phyloP scores from a whole-genome alignment of 371 early-diverging fungal genomes.

The Pancytospora philotis region DNA sequence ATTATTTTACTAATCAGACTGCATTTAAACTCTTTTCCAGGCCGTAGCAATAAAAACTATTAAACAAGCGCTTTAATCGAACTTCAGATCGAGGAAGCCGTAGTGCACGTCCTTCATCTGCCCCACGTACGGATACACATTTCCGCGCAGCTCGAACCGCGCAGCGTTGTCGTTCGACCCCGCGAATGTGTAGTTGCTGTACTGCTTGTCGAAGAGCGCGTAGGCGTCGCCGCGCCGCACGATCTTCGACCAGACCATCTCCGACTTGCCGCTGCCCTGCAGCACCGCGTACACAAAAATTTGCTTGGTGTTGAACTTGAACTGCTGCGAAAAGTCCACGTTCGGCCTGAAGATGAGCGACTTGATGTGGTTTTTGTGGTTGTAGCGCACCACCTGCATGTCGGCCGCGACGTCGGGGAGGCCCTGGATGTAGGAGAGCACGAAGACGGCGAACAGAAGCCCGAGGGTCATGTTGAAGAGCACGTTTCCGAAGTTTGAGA shows the following conservation, averaged over 20 bases:
- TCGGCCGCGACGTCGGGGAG: background rate
- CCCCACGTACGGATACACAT: slow-evolving; percentile 40
- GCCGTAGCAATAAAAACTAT: no score
- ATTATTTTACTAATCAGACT: no score
- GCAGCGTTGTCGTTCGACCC: background rate
- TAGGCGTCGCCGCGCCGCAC: slow-evolving; percentile 30
- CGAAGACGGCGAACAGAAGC: slow-evolving; percentile 7
- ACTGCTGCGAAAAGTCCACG: slow-evolving; percentile 38
- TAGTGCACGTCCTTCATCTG: slow-evolving; percentile 19
- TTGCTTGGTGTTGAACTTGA: slow-evolving; percentile 48
- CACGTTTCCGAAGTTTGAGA: background rate
- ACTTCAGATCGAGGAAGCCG: slow-evolving; percentile 9
- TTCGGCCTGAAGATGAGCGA: slow-evolving; percentile 32
- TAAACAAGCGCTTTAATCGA: no score
- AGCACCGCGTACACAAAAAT: slow-evolving; percentile 42
- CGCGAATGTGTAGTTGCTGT: slow-evolving; percentile 16
- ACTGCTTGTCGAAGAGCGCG: slow-evolving; percentile 14
- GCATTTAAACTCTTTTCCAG: no score
- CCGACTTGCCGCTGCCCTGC: slow-evolving; percentile 2
- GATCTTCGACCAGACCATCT: slow-evolving; percentile 50
- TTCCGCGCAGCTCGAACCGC: slow-evolving; percentile 41
- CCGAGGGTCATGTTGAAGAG: background rate
- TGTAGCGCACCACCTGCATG: background rate
- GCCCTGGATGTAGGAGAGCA: background rate
- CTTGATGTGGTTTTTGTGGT: background rate